A percentile compares a stretch with the other conserved stretches of the same genome.
These are phyloP conservation scores for Candida incommunis DNA, from an alignment of 805 yeast genomes.

Conservation along the genomic window DNA sequence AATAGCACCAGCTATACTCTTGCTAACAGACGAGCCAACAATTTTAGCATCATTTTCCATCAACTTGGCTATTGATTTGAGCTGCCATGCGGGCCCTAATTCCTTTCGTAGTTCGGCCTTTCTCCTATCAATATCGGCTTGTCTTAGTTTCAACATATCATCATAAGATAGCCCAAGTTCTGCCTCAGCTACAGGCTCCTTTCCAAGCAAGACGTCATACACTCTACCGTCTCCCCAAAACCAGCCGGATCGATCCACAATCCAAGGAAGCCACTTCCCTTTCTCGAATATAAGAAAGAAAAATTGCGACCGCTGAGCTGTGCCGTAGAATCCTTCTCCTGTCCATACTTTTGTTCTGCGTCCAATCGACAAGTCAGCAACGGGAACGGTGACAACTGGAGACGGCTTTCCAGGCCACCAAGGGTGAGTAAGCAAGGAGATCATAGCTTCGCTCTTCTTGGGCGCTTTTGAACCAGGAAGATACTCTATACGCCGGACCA, in stretches of 20 bases:
- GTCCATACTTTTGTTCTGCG: slow-evolving; percentile 62
- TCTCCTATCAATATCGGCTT: slow-evolving; percentile 33
- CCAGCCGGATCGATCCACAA: slow-evolving; percentile 74
- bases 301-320: slow-evolving; percentile 59
- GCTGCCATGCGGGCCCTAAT: slow-evolving; percentile 47
- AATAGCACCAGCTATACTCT: background rate
- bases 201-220: slow-evolving; percentile 68
- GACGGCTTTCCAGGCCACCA: slow-evolving; percentile 62
- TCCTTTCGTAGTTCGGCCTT: slow-evolving; percentile 36
- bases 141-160: slow-evolving; percentile 37
- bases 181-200: slow-evolving; percentile 62
- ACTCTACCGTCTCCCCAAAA: slow-evolving; percentile 90
- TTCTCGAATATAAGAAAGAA: slow-evolving; percentile 58
- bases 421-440: slow-evolving; percentile 64
- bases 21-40: slow-evolving; percentile 4
- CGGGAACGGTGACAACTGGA: slow-evolving; percentile 56
- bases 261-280: slow-evolving; percentile 46
- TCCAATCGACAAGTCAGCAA: slow-evolving; percentile 39
- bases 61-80: slow-evolving; percentile 32
- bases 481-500: slow-evolving; percentile 65
- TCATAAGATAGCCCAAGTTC: slow-evolving; percentile 56
- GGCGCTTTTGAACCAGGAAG: slow-evolving; percentile 31
- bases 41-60: slow-evolving; percentile 29
- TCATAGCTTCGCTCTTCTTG: slow-evolving; percentile 25
- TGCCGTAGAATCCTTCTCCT: slow-evolving; percentile 79